phyloP scores from a whole-genome alignment of 805 yeast species.

The Diddensiella caesifluorescens region DNA sequence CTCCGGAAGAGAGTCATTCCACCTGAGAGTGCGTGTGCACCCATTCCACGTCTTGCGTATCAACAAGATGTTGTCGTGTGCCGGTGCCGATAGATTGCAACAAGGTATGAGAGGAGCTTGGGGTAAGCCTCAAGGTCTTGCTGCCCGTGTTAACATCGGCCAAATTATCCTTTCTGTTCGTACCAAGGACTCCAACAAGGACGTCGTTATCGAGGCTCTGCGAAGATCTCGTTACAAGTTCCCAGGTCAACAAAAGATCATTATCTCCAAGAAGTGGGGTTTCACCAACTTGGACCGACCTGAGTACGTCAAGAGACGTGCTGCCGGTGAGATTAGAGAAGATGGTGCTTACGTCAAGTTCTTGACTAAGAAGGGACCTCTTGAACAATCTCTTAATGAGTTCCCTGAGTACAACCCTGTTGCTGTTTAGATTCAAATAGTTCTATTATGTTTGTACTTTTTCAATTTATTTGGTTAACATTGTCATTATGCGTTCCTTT shows the following conservation, averaged over 20 bases:
- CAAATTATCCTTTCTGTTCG: constrained; percentile 97
- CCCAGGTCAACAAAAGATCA: constrained; percentile 99
- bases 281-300: constrained; percentile 99
- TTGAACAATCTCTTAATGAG: constrained; percentile 82
- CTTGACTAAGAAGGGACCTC: constrained; percentile 93
- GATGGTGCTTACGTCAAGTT: constrained; percentile 99
- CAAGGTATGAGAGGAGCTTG: constrained; percentile 99
- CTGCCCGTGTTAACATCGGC: constrained; percentile 98
- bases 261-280: constrained; percentile 99
- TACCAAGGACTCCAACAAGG: constrained; percentile 98
- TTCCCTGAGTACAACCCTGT: constrained; percentile 71
- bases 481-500: too few species aligned
- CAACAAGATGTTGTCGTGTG: constrained; percentile 99
- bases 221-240: constrained; percentile 99
- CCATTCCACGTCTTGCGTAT: constrained; percentile 99
- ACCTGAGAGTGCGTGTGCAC: constrained; percentile 99
- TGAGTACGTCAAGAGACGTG: constrained; percentile 89
- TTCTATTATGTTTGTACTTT: not conserved
- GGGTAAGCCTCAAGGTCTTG: constrained; percentile 99
- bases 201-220: constrained; percentile 95
- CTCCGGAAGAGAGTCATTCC: constrained; percentile 99
- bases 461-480: not conserved
- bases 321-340: constrained; percentile 97
- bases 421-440: constrained; percentile 33
- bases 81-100: constrained; percentile 99